Evolutionary conservation across 805 yeast species (phyloP), one percentile per base, ranked within the genome.

Genomic region (Saitoella complicata): DNA sequence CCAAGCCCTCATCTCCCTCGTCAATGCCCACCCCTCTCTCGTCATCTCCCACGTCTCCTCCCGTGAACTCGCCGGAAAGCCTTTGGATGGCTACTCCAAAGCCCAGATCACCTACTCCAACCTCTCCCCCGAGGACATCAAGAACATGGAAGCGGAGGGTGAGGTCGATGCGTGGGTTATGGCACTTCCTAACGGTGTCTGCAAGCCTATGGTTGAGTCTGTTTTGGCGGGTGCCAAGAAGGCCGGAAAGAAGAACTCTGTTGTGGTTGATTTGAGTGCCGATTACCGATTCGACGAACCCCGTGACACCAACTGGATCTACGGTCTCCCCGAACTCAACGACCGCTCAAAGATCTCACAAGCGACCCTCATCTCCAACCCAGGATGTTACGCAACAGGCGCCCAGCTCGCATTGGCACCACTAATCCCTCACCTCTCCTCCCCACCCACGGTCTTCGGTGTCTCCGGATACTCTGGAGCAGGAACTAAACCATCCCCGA

Each of bases 371-470:
- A 82, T 91, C 49, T 79, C 96, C 5, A 91, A 91, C 66, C 99
- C 99, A 2, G 99, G 98, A 41, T 91, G 99, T 69, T 91, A 87
- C 61, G 96, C 98, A n/a, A 91, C 99, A 40, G 96, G 93, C 47
- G 91, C 96, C 9, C 97, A 91, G 68, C 65, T 86, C 30, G 87
- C 94, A 9, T 78, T 91, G 59, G 78, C 88, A 41, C 99, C 98
- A 34, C 68, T 91, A 55, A 64, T 72, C n/a, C 58, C 56, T 29
- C 75, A 77, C 41, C 73, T 73, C 56, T 64, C 67, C 9, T 91
- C 91, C 34, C 68, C 71, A 31, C 97, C 99, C 43, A 68, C 85
- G 3, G 71, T 88, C 8, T 91, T 91, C 60, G 98, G 98, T 58
- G 91, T 91, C 33, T 84, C 95, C 41, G 99, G 99, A 42, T 91